Conservation (phyloP, 2,329 filamentous ascomycete genomes). For the Clonostachys solani region DNA sequence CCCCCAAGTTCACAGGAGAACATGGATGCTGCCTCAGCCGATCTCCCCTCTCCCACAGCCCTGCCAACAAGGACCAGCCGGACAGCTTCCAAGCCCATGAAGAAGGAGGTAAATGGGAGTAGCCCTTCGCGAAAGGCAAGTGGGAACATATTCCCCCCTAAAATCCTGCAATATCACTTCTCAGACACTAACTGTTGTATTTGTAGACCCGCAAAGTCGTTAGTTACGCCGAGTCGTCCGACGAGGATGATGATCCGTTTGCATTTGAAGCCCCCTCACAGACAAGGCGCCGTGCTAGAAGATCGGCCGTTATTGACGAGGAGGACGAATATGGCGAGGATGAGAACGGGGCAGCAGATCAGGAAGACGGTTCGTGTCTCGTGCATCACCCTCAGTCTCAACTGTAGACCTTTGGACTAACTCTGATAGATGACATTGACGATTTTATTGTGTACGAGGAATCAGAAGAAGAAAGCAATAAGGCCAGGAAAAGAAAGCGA, state of each 20-base stretch:
- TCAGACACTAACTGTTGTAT: neutral
- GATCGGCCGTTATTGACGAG: slow-evolving; percentile 58
- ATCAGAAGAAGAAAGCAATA: slow-evolving; percentile 59
- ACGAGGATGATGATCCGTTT: slow-evolving; percentile 68
- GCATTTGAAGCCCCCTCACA: slow-evolving; percentile 31
- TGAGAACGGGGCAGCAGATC: slow-evolving; percentile 55
- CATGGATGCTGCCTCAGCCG: slow-evolving; percentile 24
- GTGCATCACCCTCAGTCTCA: neutral
- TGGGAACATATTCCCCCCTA: neutral
- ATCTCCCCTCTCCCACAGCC: slow-evolving; percentile 18
- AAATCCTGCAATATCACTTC: neutral
- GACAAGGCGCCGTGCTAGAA: slow-evolving; percentile 31
- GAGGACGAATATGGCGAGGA: slow-evolving; percentile 71
- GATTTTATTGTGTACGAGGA: slow-evolving; percentile 88
- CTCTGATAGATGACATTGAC: slow-evolving; percentile 61
- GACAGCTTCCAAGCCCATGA: slow-evolving; percentile 16
- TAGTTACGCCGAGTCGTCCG: slow-evolving; percentile 83
- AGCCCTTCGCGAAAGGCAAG: slow-evolving; percentile 79
- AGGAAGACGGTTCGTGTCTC: slow-evolving; percentile 51
- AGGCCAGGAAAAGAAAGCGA: slow-evolving; percentile 74
- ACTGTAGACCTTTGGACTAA: too few species aligned
- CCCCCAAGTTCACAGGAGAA: slow-evolving; percentile 67
- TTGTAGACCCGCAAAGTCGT: slow-evolving; percentile 50
- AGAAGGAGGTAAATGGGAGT: slow-evolving; percentile 40
- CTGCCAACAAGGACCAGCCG: slow-evolving; percentile 16